These are phyloP conservation scores for Alternaria ventricosa DNA, from an alignment of 2,329 filamentous ascomycete genomes.

Conservation along the genomic window DNA sequence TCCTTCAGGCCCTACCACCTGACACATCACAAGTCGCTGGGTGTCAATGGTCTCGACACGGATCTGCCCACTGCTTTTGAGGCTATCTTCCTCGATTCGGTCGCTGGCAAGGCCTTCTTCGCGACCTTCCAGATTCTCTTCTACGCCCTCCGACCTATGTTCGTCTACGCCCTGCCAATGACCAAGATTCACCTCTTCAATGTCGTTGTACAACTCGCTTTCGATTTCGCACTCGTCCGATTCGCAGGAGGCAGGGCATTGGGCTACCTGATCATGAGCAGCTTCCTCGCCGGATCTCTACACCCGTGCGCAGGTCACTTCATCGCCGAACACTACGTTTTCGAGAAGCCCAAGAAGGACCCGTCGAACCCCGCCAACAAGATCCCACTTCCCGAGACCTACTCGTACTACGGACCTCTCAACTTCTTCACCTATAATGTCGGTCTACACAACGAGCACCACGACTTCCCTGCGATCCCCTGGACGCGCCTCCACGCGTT, in stretches of 20 bases:
- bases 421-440: constrained; percentile 97
- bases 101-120: constrained; percentile 97
- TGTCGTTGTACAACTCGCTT: constrained; percentile 74
- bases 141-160: constrained; percentile 95
- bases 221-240: constrained; percentile 74
- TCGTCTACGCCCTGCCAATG: constrained; percentile 87
- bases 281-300: constrained; percentile 90
- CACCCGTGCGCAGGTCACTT: constrained; percentile 97
- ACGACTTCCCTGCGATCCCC: constrained; percentile 95
- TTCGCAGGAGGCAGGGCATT: constrained; percentile 69
- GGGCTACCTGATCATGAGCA: constrained; percentile 84
- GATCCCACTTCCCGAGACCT: constrained; percentile 81
- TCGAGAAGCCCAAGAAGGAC: constrained; percentile 58
- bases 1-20: constrained; percentile 98
- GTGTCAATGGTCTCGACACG: constrained; percentile 93
- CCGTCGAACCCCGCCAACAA: constrained; percentile 60
- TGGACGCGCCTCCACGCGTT: constrained; percentile 86
- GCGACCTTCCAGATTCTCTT: constrained; percentile 99
- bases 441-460: constrained; percentile 97
- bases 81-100: constrained; percentile 90
- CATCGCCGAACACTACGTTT: constrained; percentile 86
- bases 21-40: constrained; percentile 98
- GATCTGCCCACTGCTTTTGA: constrained; percentile 93
- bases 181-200: constrained; percentile 86
- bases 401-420: constrained; percentile 92